Conservation (phyloP, 768 basidiomycete species). For the Phlegmacium glaucopus region DNA sequence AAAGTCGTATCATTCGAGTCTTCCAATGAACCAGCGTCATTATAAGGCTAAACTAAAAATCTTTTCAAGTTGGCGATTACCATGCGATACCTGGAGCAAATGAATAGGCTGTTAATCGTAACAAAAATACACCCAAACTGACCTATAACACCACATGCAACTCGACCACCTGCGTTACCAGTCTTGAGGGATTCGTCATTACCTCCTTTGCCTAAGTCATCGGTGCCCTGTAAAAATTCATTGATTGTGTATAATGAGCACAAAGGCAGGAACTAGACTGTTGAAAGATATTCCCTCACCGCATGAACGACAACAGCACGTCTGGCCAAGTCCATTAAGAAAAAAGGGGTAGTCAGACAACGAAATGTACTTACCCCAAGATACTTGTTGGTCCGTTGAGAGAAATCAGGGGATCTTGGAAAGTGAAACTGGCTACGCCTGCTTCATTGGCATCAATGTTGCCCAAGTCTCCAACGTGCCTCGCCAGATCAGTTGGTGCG, state of each 20-base stretch:
- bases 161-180: constrained; percentile 72
- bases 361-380: constrained; percentile 47
- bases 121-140: background rate
- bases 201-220: constrained; percentile 73
- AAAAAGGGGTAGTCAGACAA: background rate
- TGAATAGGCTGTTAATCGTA: too few relatives aligned
- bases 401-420: constrained; percentile 58
- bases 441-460: constrained; percentile 61
- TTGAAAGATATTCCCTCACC: constrained; percentile 6
- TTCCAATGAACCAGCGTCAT: too few relatives aligned
- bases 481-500: constrained; percentile 45
- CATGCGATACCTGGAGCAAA: constrained; percentile 1
- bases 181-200: constrained; percentile 72
- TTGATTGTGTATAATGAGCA: background rate
- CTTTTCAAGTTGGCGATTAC: too few relatives aligned
- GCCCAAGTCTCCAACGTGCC: constrained; percentile 78
- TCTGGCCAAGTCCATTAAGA: constrained; percentile 26
- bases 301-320: constrained; percentile 74
- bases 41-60: too few relatives aligned
- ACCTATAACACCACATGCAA: constrained; percentile 86
- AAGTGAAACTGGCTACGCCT: constrained; percentile 55
- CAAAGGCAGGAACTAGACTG: background rate
- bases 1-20: too few relatives aligned
- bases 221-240: constrained; percentile 28
- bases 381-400: constrained; percentile 68